These are phyloP conservation scores for Casaregolazyma suthepensis DNA, from an alignment of 1,139 yeast genomes.

Conservation along the genomic window DNA sequence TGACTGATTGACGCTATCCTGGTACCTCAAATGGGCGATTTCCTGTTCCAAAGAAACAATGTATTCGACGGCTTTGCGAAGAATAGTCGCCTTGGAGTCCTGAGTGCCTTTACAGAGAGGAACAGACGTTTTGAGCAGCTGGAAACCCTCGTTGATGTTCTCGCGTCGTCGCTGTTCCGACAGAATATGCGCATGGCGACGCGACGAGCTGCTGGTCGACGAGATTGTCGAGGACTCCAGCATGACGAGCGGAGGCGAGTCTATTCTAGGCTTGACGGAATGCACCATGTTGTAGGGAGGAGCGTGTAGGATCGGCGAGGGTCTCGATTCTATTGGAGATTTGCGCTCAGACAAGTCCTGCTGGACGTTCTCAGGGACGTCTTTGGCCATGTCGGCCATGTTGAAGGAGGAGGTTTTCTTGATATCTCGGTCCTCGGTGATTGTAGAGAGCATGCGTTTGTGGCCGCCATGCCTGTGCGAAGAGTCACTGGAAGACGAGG, in stretches of 20 bases:
- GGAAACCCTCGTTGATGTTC: conserved; percentile 42
- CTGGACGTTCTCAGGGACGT: not conserved
- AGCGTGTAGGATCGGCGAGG: not conserved
- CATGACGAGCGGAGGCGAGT: conserved; percentile 7
- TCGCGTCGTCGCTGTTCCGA: conserved; percentile 43
- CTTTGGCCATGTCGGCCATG: not conserved
- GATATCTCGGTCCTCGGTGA: conserved; percentile 8
- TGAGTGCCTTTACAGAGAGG: conserved; percentile 39
- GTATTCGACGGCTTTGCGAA: conserved; percentile 38
- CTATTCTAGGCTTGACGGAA: not conserved
- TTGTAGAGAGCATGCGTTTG: conserved; percentile 8
- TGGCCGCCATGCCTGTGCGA: not conserved
- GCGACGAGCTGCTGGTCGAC: conserved; percentile 23
- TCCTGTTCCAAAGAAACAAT: conserved; percentile 35
- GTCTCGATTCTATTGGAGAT: not conserved
- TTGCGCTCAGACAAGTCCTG: not conserved
- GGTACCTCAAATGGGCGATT: conserved; percentile 17
- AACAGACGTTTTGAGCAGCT: conserved; percentile 34
- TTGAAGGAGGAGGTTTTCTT: not conserved
- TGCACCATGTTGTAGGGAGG: not conserved
- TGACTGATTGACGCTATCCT: conserved; percentile 4
- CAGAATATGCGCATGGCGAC: conserved; percentile 37
- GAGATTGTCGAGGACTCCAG: conserved; percentile 5
- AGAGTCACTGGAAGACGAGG: not conserved
- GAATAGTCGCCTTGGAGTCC: conserved; percentile 41